Conservation (phyloP, 2,329 filamentous ascomycete species). For the Verticillium nonalfalfae region DNA sequence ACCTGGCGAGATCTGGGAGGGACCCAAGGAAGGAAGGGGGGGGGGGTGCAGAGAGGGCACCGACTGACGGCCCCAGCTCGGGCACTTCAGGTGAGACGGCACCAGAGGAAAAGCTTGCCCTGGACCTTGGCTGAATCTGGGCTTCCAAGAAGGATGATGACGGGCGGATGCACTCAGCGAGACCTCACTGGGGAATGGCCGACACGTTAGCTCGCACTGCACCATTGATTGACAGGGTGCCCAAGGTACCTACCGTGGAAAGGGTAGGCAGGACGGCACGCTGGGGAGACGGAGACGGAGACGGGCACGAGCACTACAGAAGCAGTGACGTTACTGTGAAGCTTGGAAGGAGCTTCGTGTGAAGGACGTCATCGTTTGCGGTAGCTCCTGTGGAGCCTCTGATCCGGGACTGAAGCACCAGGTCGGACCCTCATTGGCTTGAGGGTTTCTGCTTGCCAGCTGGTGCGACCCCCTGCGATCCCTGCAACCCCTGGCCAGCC, state of each 20-base stretch:
- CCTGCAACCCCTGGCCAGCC: neutral
- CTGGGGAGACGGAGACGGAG: too few relatives aligned
- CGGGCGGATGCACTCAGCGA: neutral
- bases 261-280: neutral
- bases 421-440: neutral
- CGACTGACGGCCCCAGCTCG: neutral
- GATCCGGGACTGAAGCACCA: neutral
- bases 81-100: neutral
- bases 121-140: neutral
- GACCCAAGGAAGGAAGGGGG: neutral
- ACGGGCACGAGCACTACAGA: neutral
- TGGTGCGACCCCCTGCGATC: neutral
- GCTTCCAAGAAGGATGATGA: neutral
- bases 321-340: neutral
- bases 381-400: conserved; percentile 2
- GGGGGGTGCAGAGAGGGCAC: neutral
- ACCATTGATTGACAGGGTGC: neutral
- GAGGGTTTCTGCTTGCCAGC: neutral
- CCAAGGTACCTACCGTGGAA: too few relatives aligned
- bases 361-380: conserved; percentile 1
- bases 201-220: neutral
- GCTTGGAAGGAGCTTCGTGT: neutral
- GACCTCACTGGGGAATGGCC: neutral
- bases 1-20: neutral
- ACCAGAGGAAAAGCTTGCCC: neutral